phyloP scores from a whole-genome alignment of 495 filamentous ascomycete species.

The Aspergillus cavernicola region DNA sequence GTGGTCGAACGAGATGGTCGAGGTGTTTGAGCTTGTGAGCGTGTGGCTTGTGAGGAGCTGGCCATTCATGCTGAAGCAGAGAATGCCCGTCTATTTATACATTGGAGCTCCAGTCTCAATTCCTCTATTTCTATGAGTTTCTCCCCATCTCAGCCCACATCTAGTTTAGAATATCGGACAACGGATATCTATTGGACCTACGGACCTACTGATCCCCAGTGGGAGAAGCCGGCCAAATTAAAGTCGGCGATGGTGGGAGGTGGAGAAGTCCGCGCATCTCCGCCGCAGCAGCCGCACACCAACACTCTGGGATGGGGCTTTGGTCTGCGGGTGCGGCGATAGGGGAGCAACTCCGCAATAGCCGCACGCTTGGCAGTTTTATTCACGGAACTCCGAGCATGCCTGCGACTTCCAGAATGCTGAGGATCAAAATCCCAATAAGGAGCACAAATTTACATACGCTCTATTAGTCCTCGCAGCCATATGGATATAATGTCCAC shows the following conservation, averaged over 20 bases:
- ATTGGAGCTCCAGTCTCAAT: not conserved
- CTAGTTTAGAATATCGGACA: not conserved
- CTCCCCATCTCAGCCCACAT: not conserved
- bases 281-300: slow-evolving; percentile 18
- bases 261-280: slow-evolving; percentile 6
- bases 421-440: slow-evolving; percentile 4
- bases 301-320: slow-evolving; percentile 3
- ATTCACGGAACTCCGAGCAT: slow-evolving; percentile 6
- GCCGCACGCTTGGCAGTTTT: slow-evolving; percentile 15
- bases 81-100: slow-evolving; percentile 19
- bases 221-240: no score
- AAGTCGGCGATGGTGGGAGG: not conserved
- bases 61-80: slow-evolving; percentile 4
- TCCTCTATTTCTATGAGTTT: not conserved
- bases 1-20: slow-evolving; percentile 1
- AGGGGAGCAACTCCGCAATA: slow-evolving; percentile 21
- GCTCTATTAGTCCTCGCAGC: slow-evolving; percentile 6
- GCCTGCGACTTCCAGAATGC: slow-evolving; percentile 3
- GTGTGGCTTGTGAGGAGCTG: slow-evolving; percentile 2
- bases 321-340: slow-evolving; percentile 9
- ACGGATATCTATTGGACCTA: no score
- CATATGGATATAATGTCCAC: slow-evolving; percentile 2
- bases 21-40: slow-evolving; percentile 11
- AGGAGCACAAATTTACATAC: slow-evolving; percentile 6
- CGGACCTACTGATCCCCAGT: no score